Conservation (phyloP, 371 early-diverging fungal species). For the Mortierella sp. region DNA sequence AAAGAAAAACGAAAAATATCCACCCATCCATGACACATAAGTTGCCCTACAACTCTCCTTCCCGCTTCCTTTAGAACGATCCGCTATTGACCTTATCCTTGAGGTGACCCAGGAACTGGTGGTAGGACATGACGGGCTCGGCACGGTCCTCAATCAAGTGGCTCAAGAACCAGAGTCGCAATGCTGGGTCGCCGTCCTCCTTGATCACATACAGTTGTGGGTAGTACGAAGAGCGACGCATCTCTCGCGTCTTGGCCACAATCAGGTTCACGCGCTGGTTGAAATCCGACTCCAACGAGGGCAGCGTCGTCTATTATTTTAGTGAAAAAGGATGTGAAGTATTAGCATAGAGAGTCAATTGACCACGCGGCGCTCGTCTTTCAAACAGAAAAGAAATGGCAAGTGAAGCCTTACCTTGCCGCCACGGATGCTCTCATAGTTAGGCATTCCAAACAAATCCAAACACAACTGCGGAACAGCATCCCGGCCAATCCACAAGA, state of each 20-base stretch:
- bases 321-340: not conserved
- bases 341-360: not conserved
- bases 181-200: conserved; percentile 92
- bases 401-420: conserved; percentile 65
- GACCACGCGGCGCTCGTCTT: not conserved
- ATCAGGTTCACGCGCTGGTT: conserved; percentile 71
- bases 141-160: conserved; percentile 94
- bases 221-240: conserved; percentile 72
- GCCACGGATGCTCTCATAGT: conserved; percentile 71
- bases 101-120: conserved; percentile 80
- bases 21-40: not conserved
- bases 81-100: conserved; percentile 65
- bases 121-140: conserved; percentile 86
- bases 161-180: conserved; percentile 87
- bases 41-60: not conserved
- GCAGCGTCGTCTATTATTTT: conserved; percentile 61
- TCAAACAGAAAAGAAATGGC: not conserved
- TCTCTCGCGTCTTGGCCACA: conserved; percentile 70
- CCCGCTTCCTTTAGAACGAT: conserved; percentile 23
- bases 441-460: conserved; percentile 76
- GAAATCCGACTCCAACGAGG: conserved; percentile 68
- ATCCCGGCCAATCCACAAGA: conserved; percentile 90
- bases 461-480: conserved; percentile 81
- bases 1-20: too few relatives aligned
- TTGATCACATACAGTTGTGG: conserved; percentile 84